Percentiles rank a stretch among this genome's conserved stretches.
Evolutionary conservation across 2,329 filamentous ascomycete species (phyloP).

Genomic region (Shiraia sp.): DNA sequence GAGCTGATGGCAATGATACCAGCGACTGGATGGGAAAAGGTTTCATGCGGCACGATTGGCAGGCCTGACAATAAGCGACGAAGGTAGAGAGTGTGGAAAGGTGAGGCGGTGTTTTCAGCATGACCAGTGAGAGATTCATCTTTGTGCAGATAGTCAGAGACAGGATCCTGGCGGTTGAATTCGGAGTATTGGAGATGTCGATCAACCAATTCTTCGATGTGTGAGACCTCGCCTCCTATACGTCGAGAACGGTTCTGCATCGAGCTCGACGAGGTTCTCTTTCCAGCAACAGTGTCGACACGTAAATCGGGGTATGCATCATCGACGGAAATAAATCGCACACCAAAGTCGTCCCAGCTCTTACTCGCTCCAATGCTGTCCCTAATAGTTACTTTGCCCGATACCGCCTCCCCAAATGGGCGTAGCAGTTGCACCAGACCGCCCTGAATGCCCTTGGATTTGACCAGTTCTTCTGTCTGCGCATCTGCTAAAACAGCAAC

Average conservation of each 20-base stretch:
- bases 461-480: conserved; percentile 80
- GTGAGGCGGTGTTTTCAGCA: conserved; percentile 57
- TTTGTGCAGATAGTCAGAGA: conserved; percentile 49
- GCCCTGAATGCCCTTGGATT: conserved; percentile 79
- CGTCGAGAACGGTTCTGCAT: conserved; percentile 41
- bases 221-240: conserved; percentile 59
- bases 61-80: conserved; percentile 80
- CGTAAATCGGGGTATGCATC: conserved; percentile 51
- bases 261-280: conserved; percentile 30
- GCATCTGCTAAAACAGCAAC: conserved; percentile 84
- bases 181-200: conserved; percentile 79
- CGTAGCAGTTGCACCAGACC: conserved; percentile 84
- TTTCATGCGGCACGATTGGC: conserved; percentile 81
- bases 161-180: conserved; percentile 46
- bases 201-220: conserved; percentile 80
- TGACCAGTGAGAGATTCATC: conserved; percentile 14
- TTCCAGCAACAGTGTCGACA: conserved; percentile 26
- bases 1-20: conserved; percentile 96
- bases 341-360: conserved; percentile 84
- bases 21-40: conserved; percentile 91
- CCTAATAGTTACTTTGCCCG: conserved; percentile 85
- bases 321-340: conserved; percentile 79
- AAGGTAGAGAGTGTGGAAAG: conserved; percentile 85
- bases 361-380: conserved; percentile 86
- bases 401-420: conserved; percentile 86